Evolutionary conservation across 1,284 basidiomycete species (phyloP), one percentile per base, ranked within the genome.

Genomic region (Malassezia caprae): DNA sequence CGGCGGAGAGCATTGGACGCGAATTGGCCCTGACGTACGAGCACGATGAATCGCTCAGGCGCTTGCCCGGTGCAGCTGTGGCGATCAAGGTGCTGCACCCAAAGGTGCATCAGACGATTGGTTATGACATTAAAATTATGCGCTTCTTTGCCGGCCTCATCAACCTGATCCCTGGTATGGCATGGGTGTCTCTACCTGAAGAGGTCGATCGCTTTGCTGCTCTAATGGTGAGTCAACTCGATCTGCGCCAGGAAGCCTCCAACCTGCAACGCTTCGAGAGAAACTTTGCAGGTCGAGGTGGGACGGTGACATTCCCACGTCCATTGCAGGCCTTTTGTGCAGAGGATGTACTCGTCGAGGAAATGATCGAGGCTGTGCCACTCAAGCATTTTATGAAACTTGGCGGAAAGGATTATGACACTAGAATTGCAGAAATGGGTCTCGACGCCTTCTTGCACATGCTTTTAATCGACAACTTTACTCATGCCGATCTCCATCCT

Each of bases 161-260:
- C 64, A 83, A 88, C 53, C 54, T 85, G 17, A 76, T 98, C 52
- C 94, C 94, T 0, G 90, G 90, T 13, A 90, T 96, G 83, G 81
- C 91, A 64, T 99, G 94, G 94, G 77, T 99, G 34, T 94, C 90
- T 10, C 81, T 99, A 11, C 89, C 90, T 0, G 90, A 98, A 69
- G 94, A 99, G 76, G 93, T 96, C 4, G 78, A 83, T 11, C 89
- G 93, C 0, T 99, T 99, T 73, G 88, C 91, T 3, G 78, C 81
- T n/a, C 93, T 99, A 88, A 99, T 99, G 94, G 82, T 84, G 69
- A 86, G 84, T 65, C 94, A 99, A 76, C 80, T 98, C 34, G 89
- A 98, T 75, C 77, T 99, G 49, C 81, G 89, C 26, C 82, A 87
- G 63, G 94, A 99, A 76, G 90, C 87, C 0, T 81, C 87, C 60